A percentile compares a stretch with the other conserved stretches of the same genome.
phyloP scores from a whole-genome alignment of 2,329 filamentous ascomycete genomes.

The Chaetomiaceae sp. region DNA sequence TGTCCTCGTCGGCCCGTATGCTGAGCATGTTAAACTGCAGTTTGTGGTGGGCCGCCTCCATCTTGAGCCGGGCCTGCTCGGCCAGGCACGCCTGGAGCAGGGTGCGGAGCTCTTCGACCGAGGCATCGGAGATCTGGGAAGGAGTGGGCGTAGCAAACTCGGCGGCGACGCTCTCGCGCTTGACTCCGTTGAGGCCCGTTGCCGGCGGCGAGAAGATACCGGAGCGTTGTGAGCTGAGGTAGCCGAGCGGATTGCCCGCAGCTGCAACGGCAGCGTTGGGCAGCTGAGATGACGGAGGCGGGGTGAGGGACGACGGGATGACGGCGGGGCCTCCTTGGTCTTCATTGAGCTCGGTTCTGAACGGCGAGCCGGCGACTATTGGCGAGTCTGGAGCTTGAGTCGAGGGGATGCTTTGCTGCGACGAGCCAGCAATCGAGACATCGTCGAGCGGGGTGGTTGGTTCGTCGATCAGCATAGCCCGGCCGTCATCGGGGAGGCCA shows the following conservation, averaged over 20 bases:
- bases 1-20: conserved; percentile 78
- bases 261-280: conserved; percentile 31
- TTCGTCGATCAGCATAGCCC: conserved; percentile 28
- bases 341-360: conserved; percentile 48
- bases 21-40: conserved; percentile 81
- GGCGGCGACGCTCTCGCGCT: conserved; percentile 28
- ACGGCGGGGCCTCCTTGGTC: conserved; percentile 41
- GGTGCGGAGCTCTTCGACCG: conserved; percentile 51
- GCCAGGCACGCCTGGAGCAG: conserved; percentile 53
- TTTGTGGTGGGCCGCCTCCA: conserved; percentile 84
- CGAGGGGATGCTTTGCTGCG: conserved; percentile 53
- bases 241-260: conserved; percentile 30
- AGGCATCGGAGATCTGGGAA: conserved; percentile 49
- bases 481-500: conserved; percentile 25
- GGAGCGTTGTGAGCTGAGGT: conserved; percentile 42
- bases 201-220: conserved; percentile 52
- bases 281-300: conserved; percentile 52
- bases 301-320: conserved; percentile 56
- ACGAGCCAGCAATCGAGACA: conserved; percentile 33
- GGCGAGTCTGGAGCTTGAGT: conserved; percentile 54
- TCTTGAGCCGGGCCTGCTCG: conserved; percentile 62
- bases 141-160: conserved; percentile 47
- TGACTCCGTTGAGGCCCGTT: conserved; percentile 38
- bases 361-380: conserved; percentile 44
- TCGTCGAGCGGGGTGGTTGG: conserved; percentile 33